Evolutionary conservation across 495 filamentous ascomycete genomes (phyloP), one percentile per base, ranked within the genome.

Genomic region (Trichoderma asperelloides): DNA sequence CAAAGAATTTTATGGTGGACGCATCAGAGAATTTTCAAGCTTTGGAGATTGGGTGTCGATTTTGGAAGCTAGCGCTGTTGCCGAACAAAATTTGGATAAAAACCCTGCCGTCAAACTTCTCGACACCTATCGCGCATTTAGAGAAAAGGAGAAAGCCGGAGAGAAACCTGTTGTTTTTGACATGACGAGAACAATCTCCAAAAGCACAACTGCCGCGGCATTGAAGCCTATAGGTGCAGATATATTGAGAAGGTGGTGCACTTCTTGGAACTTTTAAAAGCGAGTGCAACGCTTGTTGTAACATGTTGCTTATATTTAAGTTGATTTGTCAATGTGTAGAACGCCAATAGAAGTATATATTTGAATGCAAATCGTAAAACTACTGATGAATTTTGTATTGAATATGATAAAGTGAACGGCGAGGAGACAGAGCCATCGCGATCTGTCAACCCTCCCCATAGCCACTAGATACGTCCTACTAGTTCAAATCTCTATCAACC

Each of bases 401-500:
- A 7, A 37, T n/a, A n/a, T n/a, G 33, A 37, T 37, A 4, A 7
- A 37, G 33, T 37, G 33, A 37, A 7, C 0, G 9, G 33, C 5
- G 5, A 7, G 9, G 9, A 37, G 33, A 37, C 9, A 33, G 33
- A 37, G 2, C 5, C 33, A 7, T 7, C 6, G 5, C 5, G 2
- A 37, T 37, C 9, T 37, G 33, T 7, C 33, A 37, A 37, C 33
- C 33, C 9, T 37, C 33, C 2, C 2, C 2, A 6, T 6, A 6
- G 6, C 30, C 6, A 33, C 30, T 33, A 33, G 2, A 33, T 37
- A 37, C 5, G 5, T 3, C 33, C 5, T n/a, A 4, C 55, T 30
- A 27, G 25, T 65, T 78, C 73, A 66, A 71, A 71, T 72, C 72
- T 51, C 65, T 76, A 73, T 78, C 76, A 66, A 80, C 76, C 21